Conservation (phyloP, 148 eudicot species). For the Diospyros lotus region DNA sequence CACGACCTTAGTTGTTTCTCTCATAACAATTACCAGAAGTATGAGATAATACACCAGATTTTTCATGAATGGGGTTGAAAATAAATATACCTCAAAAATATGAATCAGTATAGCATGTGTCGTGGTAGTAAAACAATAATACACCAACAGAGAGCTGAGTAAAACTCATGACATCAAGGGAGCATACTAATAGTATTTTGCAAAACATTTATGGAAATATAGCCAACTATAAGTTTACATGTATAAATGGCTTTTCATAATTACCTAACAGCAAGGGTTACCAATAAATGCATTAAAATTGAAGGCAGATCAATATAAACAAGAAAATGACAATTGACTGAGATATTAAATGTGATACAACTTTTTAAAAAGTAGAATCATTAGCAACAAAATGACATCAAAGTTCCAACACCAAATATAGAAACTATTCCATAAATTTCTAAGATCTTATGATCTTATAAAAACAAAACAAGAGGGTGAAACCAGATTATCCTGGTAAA, state of each 20-base stretch:
- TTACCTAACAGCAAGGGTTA: not conserved
- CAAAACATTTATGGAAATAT: too few relatives aligned
- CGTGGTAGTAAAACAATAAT: too few relatives aligned
- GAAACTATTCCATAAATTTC: not conserved
- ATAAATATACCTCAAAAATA: too few relatives aligned
- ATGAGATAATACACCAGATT: too few relatives aligned
- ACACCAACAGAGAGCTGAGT: too few relatives aligned
- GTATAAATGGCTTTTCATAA: not conserved
- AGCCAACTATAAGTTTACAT: too few relatives aligned
- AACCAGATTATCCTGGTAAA: constrained; percentile 5
- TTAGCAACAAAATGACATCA: not conserved
- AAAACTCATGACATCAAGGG: too few relatives aligned
- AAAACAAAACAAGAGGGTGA: not conserved
- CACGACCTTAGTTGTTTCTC: too few relatives aligned
- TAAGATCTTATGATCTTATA: not conserved
- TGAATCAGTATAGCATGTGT: too few relatives aligned
- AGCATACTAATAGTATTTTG: too few relatives aligned
- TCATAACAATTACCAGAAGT: too few relatives aligned
- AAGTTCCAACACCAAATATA: not conserved
- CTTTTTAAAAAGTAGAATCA: not conserved
- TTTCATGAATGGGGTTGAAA: too few relatives aligned
- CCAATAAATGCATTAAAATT: not conserved
- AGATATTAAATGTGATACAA: not conserved
- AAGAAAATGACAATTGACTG: not conserved
- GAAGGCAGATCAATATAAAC: not conserved